Evolutionary conservation across 495 filamentous ascomycete species (phyloP), one percentile per base, ranked within the genome.

Genomic region (Aspergillus panamensis): DNA sequence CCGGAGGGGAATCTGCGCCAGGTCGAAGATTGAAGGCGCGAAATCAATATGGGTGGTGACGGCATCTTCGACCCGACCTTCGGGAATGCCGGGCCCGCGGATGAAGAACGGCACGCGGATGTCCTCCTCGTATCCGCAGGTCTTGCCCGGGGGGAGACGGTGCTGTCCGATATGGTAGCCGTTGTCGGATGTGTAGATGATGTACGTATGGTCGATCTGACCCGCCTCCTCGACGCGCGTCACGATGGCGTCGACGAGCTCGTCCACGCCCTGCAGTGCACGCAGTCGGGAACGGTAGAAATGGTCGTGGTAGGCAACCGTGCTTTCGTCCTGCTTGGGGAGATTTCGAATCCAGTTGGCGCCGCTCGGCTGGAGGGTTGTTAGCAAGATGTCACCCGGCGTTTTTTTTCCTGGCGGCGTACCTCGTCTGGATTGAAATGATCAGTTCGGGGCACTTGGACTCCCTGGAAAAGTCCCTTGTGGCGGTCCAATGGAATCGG

Each of bases 141-240:
- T 78, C 69, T 91, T 91, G 3, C 87, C 88, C 2, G 87, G 86
- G 10, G 84, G 83, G 31, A 90, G 62, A 6, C 88, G 79, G 64
- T 91, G 87, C 59, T 90, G 87, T 21, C 86, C 82, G 51, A 90
- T 87, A 59, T 90, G 86, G 66, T 85, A 90, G 0, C 88, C 87
- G 60, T 91, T 90, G 61, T 90, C 88, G 0, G 82, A 85, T 1
- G 86, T 86, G 65, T 87, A 90, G 50, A 91, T 77, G 45, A 91
- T 78, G 57, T 84, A 90, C 0, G 87, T 90, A 58, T 88, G 82
- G 10, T 88, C 84, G 8, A 88, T 66, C 31, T 86, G 60, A 14
- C 69, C 76, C 21, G 77, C 68, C 2, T 72, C 63, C 13, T 81
- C 77, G 0, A 91, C 68, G 0, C 78, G 76, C 0, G 62, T 56